phyloP scores from a whole-genome alignment of 2,329 filamentous ascomycete genomes.

The Aspergillus sojae region DNA sequence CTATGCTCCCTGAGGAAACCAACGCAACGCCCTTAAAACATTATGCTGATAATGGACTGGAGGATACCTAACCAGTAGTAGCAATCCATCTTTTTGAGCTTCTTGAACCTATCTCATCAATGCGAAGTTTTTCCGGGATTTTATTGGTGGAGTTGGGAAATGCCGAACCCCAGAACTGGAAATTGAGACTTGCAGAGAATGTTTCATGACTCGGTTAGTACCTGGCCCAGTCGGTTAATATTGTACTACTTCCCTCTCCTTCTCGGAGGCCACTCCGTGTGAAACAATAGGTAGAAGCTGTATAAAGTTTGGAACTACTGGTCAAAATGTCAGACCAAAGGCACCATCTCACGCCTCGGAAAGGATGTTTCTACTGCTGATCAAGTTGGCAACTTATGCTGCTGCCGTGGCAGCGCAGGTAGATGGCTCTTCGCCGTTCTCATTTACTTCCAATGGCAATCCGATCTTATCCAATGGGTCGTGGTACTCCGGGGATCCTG shows the following conservation, averaged over 20 bases:
- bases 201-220: not conserved
- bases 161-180: not conserved
- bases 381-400: not conserved
- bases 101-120: not conserved
- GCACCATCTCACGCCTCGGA: not conserved
- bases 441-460: conserved; percentile 4
- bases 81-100: too few species aligned
- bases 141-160: not conserved
- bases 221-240: not conserved
- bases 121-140: not conserved
- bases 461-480: conserved; percentile 5
- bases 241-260: too few species aligned
- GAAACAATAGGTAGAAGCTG: not conserved
- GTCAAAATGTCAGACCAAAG: not conserved
- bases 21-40: too few species aligned
- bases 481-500: conserved; percentile 5
- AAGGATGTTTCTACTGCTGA: not conserved
- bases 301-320: not conserved
- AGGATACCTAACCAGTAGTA: too few species aligned
- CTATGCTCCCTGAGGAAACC: too few species aligned
- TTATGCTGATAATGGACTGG: too few species aligned
- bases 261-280: not conserved
- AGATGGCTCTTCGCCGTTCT: not conserved
- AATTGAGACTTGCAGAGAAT: not conserved
- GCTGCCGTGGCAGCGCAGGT: not conserved